phyloP scores from a whole-genome alignment of 2,329 filamentous ascomycete species.

The Alternaria brassicicola region DNA sequence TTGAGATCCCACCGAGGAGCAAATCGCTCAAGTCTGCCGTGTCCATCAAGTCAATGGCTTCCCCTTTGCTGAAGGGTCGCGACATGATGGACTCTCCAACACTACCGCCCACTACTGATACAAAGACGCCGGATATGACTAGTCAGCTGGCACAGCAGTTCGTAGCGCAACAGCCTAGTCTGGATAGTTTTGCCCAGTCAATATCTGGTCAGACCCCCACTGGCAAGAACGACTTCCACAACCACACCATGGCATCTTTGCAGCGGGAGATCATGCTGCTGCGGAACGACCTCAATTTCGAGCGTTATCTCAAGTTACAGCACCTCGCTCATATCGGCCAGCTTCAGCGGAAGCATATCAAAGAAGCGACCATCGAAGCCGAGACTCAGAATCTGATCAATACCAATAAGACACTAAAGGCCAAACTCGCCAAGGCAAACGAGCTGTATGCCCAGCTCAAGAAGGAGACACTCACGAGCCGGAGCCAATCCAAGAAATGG shows the following conservation, averaged over 20 bases:
- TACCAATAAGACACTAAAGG: conserved; percentile 74
- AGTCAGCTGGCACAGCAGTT: conserved; percentile 28
- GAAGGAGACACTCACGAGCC: conserved; percentile 73
- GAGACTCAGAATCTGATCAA: conserved; percentile 83
- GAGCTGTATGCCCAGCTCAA: conserved; percentile 71
- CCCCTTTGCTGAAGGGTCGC: conserved; percentile 51
- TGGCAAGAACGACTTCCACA: conserved; percentile 39
- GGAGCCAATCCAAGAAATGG: conserved; percentile 77
- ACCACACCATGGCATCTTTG: conserved; percentile 56
- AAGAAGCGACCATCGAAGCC: conserved; percentile 77
- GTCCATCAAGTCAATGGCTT: conserved; percentile 53
- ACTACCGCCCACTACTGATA: conserved; percentile 56
- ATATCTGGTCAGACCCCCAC: conserved; percentile 32
- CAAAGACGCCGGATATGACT: conserved; percentile 31
- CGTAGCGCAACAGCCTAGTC: conserved; percentile 35
- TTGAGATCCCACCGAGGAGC: conserved; percentile 28
- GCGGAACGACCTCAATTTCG: conserved; percentile 81
- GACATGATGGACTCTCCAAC: conserved; percentile 66
- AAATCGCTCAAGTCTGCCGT: conserved; percentile 51
- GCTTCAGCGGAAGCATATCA: conserved; percentile 74
- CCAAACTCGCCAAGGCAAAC: conserved; percentile 74
- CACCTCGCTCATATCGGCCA: conserved; percentile 83
- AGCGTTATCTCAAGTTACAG: conserved; percentile 82
- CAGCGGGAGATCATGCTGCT: conserved; percentile 77
- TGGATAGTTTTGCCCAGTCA: conserved; percentile 43